phyloP scores from a whole-genome alignment of 2,329 filamentous ascomycete genomes.

The Cryphonectria japonica region DNA sequence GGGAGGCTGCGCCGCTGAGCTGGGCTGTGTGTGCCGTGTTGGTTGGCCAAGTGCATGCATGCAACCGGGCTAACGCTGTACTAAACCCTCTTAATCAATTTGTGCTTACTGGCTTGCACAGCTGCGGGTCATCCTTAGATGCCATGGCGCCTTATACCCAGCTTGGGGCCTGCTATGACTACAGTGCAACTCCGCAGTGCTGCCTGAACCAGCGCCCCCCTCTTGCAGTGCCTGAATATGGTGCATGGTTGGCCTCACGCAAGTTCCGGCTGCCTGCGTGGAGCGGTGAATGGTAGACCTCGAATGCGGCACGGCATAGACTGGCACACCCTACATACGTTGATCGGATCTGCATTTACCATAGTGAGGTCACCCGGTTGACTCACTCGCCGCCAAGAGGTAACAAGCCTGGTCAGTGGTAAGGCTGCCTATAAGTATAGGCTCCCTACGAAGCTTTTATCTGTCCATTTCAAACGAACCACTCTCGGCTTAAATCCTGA shows the following conservation, averaged over 20 bases:
- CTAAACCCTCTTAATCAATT: not conserved
- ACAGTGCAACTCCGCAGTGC: slow-evolving; percentile 2
- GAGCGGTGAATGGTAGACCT: not conserved
- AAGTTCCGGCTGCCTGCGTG: not conserved
- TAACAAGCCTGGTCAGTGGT: not conserved
- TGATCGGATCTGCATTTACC: not conserved
- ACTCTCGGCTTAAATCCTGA: not conserved
- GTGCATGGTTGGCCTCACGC: not conserved
- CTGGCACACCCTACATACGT: not conserved
- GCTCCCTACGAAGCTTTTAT: not conserved
- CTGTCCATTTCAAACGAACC: not conserved
- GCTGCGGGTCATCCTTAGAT: not conserved
- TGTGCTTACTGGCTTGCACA: not conserved
- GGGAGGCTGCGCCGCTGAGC: not conserved
- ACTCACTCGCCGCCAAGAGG: slow-evolving; percentile 7
- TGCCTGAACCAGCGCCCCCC: slow-evolving; percentile 1
- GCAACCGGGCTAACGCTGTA: not conserved
- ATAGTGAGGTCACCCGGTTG: not conserved
- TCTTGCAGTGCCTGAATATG: not conserved
- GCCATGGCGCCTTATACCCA: not conserved
- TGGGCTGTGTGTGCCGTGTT: not conserved
- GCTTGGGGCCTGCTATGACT: not conserved
- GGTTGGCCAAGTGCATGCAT: slow-evolving; percentile 1
- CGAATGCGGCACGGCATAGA: not conserved
- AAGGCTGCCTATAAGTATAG: slow-evolving; percentile 5